phyloP scores from a whole-genome alignment of 345 rosid genomes.

The Arabidopsis thaliana region TAIR10.1 NC_003071.7:10725501-10726000 shows the following conservation, averaged over 20 bases:
- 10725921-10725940: constrained; percentile 79
- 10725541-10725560: constrained; percentile 61
- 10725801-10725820: constrained; percentile 83
- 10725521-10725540: constrained; percentile 59
- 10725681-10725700: constrained; percentile 1
- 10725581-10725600: constrained; percentile 70
- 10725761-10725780: constrained; percentile 92
- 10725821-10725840: neutral
- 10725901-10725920: constrained; percentile 89
- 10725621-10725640: constrained; percentile 83
- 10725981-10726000: constrained; percentile 67
- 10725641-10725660: constrained; percentile 27
- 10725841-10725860: constrained; percentile 15
- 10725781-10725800: constrained; percentile 89
- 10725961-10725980: constrained; percentile 87
- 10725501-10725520: constrained; percentile 50
- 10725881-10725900: constrained; percentile 57
- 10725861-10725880: constrained; percentile 72
- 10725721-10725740: constrained; percentile 68
- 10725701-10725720: neutral
- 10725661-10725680: constrained; percentile 34
- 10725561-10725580: constrained; percentile 65
- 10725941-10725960: constrained; percentile 86
- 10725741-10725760: constrained; percentile 96
- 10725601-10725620: constrained; percentile 70